phyloP scores from a whole-genome alignment of 495 filamentous ascomycete species.

The Hypoxylon trugodes region DNA sequence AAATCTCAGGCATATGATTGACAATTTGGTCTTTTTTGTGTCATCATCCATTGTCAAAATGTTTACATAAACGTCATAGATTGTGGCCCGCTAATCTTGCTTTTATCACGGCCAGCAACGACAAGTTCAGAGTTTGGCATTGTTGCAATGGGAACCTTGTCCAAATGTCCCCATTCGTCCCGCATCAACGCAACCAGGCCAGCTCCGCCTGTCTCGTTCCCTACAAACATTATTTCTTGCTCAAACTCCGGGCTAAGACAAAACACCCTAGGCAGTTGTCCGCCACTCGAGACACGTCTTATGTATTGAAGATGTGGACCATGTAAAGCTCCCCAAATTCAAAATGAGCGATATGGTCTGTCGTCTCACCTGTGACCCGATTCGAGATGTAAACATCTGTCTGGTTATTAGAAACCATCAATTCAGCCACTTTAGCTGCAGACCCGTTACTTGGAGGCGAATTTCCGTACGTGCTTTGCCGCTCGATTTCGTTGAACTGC shows the following conservation, averaged over 20 bases:
- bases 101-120: no score
- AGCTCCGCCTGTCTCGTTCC: conserved; percentile 32
- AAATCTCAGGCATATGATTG: no score
- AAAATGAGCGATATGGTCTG: conserved; percentile 45
- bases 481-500: conserved; percentile 18
- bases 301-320: background rate
- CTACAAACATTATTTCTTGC: conserved; percentile 36
- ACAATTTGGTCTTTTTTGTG: no score
- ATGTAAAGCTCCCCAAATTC: conserved; percentile 4
- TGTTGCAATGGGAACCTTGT: no score
- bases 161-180: no score
- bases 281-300: conserved; percentile 25
- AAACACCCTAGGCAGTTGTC: conserved; percentile 38
- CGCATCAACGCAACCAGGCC: conserved; percentile 37
- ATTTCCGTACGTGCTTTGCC: conserved; percentile 35
- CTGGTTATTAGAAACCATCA: conserved; percentile 35
- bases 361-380: conserved; percentile 33
- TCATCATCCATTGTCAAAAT: no score
- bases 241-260: conserved; percentile 22
- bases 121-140: no score
- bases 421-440: conserved; percentile 24
- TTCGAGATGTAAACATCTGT: conserved; percentile 44
- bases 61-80: no score
- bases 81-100: no score
- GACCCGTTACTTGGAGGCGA: conserved; percentile 2